Evolutionary conservation across 345 rosid species (phyloP).

Genomic region (Hibiscus trionum): DNA sequence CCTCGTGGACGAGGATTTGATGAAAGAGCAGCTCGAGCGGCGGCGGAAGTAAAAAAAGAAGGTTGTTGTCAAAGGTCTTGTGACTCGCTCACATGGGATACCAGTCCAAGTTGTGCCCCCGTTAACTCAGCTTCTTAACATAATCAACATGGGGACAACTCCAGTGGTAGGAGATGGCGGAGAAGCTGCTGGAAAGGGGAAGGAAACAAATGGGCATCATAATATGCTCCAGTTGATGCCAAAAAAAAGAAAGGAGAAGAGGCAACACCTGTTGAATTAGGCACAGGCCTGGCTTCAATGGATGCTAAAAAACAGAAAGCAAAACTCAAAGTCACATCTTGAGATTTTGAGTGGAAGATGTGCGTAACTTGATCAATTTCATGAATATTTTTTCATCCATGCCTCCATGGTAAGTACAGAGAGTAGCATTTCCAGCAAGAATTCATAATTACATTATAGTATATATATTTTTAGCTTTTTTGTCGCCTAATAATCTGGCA

Average conservation of each 20-base stretch:
- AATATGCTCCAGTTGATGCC: conserved; percentile 26
- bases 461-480: not conserved
- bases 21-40: conserved; percentile 97
- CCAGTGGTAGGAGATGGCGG: conserved; percentile 35
- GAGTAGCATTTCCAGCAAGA: not conserved
- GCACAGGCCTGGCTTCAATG: conserved; percentile 63
- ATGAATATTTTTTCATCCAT: no score
- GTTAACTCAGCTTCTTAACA: conserved; percentile 59
- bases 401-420: not conserved
- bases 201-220: conserved; percentile 45
- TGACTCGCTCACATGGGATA: conserved; percentile 58
- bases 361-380: not conserved
- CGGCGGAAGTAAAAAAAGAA: conserved; percentile 84
- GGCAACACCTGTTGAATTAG: conserved; percentile 74
- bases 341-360: conserved; percentile 8
- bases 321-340: conserved; percentile 34
- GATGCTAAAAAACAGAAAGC: conserved; percentile 69
- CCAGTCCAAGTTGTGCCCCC: conserved; percentile 78
- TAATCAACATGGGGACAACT: conserved; percentile 42
- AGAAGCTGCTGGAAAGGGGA: conserved; percentile 26
- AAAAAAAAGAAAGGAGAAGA: conserved; percentile 25
- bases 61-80: conserved; percentile 80
- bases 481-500: not conserved
- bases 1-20: conserved; percentile 86
- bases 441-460: not conserved